Conservation (phyloP, 106 monocot genomes). For the Dendrobium officinale region DNA sequence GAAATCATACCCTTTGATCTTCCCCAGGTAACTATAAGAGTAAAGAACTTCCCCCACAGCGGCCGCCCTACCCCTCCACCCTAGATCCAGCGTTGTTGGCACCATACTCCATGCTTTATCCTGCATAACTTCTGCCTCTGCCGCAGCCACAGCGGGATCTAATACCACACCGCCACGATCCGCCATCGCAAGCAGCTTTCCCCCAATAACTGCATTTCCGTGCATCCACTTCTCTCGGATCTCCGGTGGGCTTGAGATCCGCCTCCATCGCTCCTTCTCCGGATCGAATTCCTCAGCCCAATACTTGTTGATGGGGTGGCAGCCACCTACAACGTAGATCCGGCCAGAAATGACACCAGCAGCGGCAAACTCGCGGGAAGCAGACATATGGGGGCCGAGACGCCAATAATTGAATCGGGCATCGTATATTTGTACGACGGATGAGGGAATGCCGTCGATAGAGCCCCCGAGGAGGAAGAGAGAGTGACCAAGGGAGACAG, state of each 20-base stretch:
- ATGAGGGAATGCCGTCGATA: conserved; percentile 21
- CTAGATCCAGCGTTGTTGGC: conserved; percentile 37
- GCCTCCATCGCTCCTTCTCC: conserved; percentile 21
- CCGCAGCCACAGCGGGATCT: conserved; percentile 31
- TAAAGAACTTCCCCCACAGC: conserved; percentile 61
- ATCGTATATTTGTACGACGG: conserved; percentile 52
- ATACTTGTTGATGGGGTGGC: conserved; percentile 26
- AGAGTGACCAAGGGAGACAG: conserved; percentile 16
- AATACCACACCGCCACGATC: conserved; percentile 70
- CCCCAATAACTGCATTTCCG: conserved; percentile 52
- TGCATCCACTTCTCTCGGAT: conserved; percentile 78
- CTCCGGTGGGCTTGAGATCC: conserved; percentile 40
- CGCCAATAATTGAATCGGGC: conserved; percentile 31
- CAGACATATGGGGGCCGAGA: conserved; percentile 49
- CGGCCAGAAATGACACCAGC: conserved; percentile 27
- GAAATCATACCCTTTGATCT: conserved; percentile 68
- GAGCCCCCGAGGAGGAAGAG: conserved; percentile 68
- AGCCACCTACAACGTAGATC: conserved; percentile 66
- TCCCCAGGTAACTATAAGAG: conserved; percentile 67
- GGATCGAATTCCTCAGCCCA: conserved; percentile 68
- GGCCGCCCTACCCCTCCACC: conserved; percentile 74
- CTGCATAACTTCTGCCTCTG: background rate
- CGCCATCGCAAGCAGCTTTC: conserved; percentile 65
- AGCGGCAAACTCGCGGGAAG: conserved; percentile 55
- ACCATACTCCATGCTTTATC: conserved; percentile 44